Conservation (phyloP, 768 basidiomycete species). For the Termitomyces heimii region DNA sequence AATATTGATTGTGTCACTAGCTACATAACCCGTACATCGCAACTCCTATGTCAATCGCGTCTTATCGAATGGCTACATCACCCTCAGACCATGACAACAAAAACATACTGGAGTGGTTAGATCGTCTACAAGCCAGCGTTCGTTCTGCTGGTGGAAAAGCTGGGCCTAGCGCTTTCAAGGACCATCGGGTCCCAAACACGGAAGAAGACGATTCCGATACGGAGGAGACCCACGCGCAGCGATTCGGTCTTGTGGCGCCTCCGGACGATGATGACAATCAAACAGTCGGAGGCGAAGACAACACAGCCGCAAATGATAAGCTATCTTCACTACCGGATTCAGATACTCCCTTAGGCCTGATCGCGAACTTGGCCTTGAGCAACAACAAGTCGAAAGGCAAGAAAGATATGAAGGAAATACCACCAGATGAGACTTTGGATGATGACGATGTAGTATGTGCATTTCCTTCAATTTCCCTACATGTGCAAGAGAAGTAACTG, state of each 20-base stretch:
- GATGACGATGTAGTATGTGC: slow-evolving; percentile 61
- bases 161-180: slow-evolving; percentile 40
- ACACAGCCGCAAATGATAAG: slow-evolving; percentile 38
- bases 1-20: slow-evolving; percentile 26
- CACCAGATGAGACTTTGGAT: slow-evolving; percentile 35
- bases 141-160: slow-evolving; percentile 39
- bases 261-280: slow-evolving; percentile 21
- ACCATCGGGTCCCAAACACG: slow-evolving; percentile 25
- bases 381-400: slow-evolving; percentile 41
- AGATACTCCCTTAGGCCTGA: slow-evolving; percentile 68
- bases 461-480: neutral
- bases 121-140: slow-evolving; percentile 58
- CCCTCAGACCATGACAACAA: slow-evolving; percentile 66
- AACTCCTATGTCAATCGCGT: slow-evolving; percentile 73
- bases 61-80: slow-evolving; percentile 73
- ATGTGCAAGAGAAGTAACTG: neutral
- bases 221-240: slow-evolving; percentile 25
- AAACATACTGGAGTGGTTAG: slow-evolving; percentile 71
- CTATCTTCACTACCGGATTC: slow-evolving; percentile 56
- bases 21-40: slow-evolving; percentile 78
- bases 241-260: slow-evolving; percentile 13
- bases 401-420: slow-evolving; percentile 30
- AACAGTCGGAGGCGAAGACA: slow-evolving; percentile 23
- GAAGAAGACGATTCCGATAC: slow-evolving; percentile 39
- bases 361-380: slow-evolving; percentile 66